Base-by-base conservation (phyloP, 2,329 filamentous ascomycete species). In the Phaeosphaeria sp. region DNA sequence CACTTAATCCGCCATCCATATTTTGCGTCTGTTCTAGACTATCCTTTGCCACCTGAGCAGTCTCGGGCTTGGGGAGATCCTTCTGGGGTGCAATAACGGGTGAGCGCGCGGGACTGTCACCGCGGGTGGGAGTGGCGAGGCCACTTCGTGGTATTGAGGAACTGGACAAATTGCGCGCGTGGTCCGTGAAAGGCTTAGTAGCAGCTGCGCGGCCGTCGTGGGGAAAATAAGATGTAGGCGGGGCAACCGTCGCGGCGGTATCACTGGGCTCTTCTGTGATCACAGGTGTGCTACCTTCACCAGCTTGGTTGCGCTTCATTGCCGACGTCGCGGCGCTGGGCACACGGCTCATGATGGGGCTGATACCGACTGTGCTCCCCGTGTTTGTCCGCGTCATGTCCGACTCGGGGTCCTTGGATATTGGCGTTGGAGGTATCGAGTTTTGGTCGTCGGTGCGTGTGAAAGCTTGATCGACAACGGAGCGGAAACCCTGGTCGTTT, bases 391-490 rank as follows among this genome's bases (percentile, higher is more conserved):
- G 79, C 36, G 77, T 80, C n/a, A 87, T 76, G 42, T 78, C 82
- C 2, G 74, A 76, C 11, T 72, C 73, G 5, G 69, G 69, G 54
- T 77, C 76, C 36, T 77, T 78, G 20, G 83, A 83, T 43, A 81
- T 73, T 10, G 84, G 83, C 2, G 84, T 83, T 10, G 81, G 79
- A 3, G 85, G 84, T 43, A 82, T 78, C 6, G 80, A 81, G 33
- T 80, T 80, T 43, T 83, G 83, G 39, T 85, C 84, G 59, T 87
- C 82, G 23, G 77, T 79, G 46, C 82, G 80, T 67, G 89, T 87
- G 67, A 90, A 90, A 17, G 88, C 88, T 69, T 88, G 84, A 64
- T 89, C 81, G 3, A 90, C 88, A 15, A 86, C 84, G 1, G 86
- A 70, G 50, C 73, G 74, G 30, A 77, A 65, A 20, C 65, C 68